phyloP scores from a whole-genome alignment of 2,329 filamentous ascomycete species.

The Alternaria brassicicola region DNA sequence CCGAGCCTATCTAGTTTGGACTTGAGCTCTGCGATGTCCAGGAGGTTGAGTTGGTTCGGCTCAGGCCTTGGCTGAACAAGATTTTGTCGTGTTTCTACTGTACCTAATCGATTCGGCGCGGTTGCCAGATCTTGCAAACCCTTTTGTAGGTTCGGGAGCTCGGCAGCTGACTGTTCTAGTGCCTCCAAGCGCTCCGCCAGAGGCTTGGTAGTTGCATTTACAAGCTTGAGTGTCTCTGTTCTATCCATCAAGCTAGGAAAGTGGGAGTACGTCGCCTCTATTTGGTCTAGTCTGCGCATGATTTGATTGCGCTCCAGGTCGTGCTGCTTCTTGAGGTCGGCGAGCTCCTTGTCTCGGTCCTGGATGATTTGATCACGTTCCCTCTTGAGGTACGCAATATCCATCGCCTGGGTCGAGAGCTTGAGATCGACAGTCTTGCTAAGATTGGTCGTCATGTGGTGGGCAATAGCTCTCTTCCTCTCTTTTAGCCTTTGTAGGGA shows the following conservation, averaged over 20 bases:
- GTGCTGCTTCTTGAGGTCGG: background rate
- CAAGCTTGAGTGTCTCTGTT: background rate
- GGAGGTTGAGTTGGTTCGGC: background rate
- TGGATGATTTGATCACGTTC: constrained; percentile 5
- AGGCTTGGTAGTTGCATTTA: background rate
- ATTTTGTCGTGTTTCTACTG: background rate
- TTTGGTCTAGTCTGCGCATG: background rate
- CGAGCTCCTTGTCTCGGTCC: background rate
- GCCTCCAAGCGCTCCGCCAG: background rate
- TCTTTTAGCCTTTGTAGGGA: constrained; percentile 11
- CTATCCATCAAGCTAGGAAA: background rate
- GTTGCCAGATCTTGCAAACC: background rate
- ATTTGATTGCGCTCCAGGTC: background rate
- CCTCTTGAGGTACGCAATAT: constrained; percentile 13
- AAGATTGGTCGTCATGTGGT: background rate
- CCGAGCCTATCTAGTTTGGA: background rate
- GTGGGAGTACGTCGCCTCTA: background rate
- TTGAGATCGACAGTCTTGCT: background rate
- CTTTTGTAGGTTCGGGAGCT: background rate
- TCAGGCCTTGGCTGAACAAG: background rate
- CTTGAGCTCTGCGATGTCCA: background rate
- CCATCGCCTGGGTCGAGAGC: constrained; percentile 8
- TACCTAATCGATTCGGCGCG: background rate
- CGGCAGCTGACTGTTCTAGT: background rate
- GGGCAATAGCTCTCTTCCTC: constrained; percentile 10